Evolutionary conservation across 2,329 filamentous ascomycete genomes (phyloP).

Genomic region (Fusarium oligoseptatum): DNA sequence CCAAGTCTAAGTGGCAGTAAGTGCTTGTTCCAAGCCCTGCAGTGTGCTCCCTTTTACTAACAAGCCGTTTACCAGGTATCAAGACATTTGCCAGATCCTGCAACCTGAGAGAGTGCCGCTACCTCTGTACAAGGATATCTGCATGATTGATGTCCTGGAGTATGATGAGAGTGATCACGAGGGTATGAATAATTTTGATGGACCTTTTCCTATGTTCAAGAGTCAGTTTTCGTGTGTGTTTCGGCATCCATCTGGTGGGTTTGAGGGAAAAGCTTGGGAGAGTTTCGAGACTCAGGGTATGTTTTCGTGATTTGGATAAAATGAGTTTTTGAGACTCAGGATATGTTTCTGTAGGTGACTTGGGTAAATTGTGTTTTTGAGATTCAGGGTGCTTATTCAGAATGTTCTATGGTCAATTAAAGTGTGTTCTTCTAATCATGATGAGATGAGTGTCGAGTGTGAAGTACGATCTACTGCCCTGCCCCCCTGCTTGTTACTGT

Average conservation of each 20-base stretch:
- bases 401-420: not conserved
- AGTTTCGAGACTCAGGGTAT: not conserved
- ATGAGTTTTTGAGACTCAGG: not conserved
- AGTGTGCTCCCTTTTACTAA: constrained; percentile 8
- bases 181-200: not conserved
- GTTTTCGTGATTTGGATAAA: not conserved
- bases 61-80: constrained; percentile 8
- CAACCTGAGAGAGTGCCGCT: not conserved
- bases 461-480: not conserved
- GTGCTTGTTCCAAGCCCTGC: not conserved
- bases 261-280: not conserved
- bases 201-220: not conserved
- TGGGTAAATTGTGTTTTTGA: not conserved
- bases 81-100: constrained; percentile 14
- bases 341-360: not conserved
- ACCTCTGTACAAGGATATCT: not conserved
- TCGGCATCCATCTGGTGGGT: not conserved
- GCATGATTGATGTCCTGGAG: constrained; percentile 25
- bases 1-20: constrained; percentile 25
- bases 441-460: not conserved
- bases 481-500: not conserved
- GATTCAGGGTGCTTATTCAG: not conserved
- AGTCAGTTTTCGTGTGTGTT: not conserved
- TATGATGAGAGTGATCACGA: constrained; percentile 21
- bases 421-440: not conserved